Evolutionary conservation across 2,329 filamentous ascomycete genomes (phyloP), one percentile per base, ranked within the genome.

Genomic region (Aspergillus latus): DNA sequence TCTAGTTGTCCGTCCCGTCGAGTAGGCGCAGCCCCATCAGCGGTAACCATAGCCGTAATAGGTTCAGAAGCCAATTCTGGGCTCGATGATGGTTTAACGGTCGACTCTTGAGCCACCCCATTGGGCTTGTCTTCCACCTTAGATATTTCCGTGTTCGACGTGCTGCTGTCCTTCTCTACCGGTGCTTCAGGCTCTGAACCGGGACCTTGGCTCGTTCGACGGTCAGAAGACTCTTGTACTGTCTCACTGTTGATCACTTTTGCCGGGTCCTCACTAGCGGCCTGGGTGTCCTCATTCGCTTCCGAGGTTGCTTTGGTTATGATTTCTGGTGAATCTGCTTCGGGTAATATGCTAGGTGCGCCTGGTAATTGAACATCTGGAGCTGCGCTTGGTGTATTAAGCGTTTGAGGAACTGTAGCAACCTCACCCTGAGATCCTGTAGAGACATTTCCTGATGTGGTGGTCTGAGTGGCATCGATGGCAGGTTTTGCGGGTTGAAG

Each of bases 81-180:
- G n/a, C 49, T 44, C 53, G 55, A 43, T 36, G 49, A 36, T 34
- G 52, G 50, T 13, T 54, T 36, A 36, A 43, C 6, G 28, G 42
- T 26, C 42, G 57, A 13, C 26, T 49, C 49, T 54, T 60, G 52
- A 7, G 29, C 16, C 15, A 40, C 37, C 42, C 37, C 52, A 39
- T 16, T 47, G 9, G 36, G 9, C 10, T 52, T 51, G 26, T 51
- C 47, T 32, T 45, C 47, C 13, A 39, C 15, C 21, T 32, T 37
- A 44, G 30, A 32, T 45, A 36, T 6, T 29, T 49, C 56, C 26
- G 26, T 26, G 26, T 56, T 50, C 13, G 50, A 37, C 36, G 44
- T 42, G 36, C 56, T 44, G 21, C 37, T 42, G 48, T 59, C 53
- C 43, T 61, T 52, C 44, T 45, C 36, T 39, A 49, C 45, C 16